phyloP scores from a whole-genome alignment of 1,284 basidiomycete species.

The Boletellus deceptivus region DNA sequence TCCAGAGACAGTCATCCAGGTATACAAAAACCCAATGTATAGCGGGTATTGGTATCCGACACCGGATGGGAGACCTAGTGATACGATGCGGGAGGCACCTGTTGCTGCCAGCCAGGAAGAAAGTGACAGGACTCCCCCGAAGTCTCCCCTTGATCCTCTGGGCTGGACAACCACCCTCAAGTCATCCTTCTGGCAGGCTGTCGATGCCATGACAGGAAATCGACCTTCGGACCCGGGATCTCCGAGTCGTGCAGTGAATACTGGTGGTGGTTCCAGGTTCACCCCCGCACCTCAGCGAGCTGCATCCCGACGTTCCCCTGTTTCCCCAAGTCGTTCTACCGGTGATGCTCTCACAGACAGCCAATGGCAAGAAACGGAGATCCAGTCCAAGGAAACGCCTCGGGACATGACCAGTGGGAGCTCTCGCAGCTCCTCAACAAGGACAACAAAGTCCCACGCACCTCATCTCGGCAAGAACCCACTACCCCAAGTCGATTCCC shows the following conservation, averaged over 20 bases:
- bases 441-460: neutral
- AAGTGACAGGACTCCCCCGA: neutral
- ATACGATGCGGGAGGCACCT: neutral
- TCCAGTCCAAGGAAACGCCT: neutral
- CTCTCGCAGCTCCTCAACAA: neutral
- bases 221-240: conserved; percentile 6
- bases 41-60: conserved; percentile 12
- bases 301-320: conserved; percentile 14
- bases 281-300: conserved; percentile 24
- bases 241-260: neutral
- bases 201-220: conserved; percentile 33
- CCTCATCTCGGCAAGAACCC: neutral
- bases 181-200: conserved; percentile 37
- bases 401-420: neutral
- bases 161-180: conserved; percentile 36
- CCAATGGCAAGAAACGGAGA: neutral
- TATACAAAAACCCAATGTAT: conserved; percentile 10
- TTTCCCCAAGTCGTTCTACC: neutral
- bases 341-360: neutral
- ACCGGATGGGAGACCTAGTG: neutral
- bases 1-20: conserved; percentile 5
- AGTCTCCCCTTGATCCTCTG: conserved; percentile 7
- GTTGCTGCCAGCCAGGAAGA: neutral
- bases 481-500: neutral
- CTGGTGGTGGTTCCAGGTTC: conserved; percentile 17